Evolutionary conservation across 345 rosid genomes (phyloP).

Genomic region (Sisymbrium irio): DNA sequence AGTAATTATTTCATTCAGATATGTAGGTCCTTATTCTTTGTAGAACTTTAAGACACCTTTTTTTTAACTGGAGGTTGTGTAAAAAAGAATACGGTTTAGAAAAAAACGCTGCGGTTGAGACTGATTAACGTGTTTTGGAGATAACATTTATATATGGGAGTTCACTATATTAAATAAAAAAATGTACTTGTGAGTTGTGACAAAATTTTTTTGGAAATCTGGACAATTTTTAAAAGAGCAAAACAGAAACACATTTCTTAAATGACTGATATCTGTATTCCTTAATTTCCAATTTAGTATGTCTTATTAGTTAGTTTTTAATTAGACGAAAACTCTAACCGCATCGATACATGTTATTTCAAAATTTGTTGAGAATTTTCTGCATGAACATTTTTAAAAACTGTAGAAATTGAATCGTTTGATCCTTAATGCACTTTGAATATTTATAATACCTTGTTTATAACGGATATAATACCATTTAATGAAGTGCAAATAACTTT

Average conservation of each 20-base stretch:
- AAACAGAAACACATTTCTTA: neutral
- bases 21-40: constrained; percentile 31
- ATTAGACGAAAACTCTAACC: neutral
- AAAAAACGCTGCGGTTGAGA: neutral
- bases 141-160: neutral
- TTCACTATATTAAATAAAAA: neutral
- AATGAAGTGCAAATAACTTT: neutral
- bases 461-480: neutral
- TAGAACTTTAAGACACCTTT: neutral
- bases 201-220: neutral
- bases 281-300: neutral
- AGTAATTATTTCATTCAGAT: constrained; percentile 34
- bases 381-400: neutral
- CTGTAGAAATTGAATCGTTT: neutral
- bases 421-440: neutral
- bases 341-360: neutral
- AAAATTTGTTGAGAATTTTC: neutral
- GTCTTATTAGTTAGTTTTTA: neutral
- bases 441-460: neutral
- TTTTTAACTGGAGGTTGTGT: neutral
- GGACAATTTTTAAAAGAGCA: neutral
- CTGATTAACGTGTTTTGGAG: neutral
- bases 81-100: neutral
- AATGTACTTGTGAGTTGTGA: neutral
- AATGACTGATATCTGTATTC: neutral